These are phyloP conservation scores for Proteromonas lacertae DNA, from an alignment of 352 stramenopile species.

Conservation along the genomic window DNA sequence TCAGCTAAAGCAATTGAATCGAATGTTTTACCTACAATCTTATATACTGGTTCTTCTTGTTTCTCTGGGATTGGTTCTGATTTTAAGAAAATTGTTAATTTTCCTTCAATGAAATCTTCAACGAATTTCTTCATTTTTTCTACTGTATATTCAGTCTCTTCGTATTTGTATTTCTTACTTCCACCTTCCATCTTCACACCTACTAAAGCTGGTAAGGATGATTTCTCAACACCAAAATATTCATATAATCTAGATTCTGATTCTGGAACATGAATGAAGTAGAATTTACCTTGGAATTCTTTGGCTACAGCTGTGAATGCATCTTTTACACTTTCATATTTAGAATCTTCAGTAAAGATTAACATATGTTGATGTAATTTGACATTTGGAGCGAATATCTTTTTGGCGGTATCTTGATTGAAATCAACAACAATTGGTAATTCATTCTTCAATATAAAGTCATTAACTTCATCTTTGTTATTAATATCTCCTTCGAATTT, in stretches of 20 bases:
- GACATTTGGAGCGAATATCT: constrained; percentile 48
- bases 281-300: constrained; percentile 22
- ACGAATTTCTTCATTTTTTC: constrained; percentile 29
- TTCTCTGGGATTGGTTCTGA: constrained; percentile 48
- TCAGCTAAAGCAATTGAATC: constrained; percentile 35
- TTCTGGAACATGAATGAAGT: constrained; percentile 42
- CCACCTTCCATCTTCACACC: constrained; percentile 43
- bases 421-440: constrained; percentile 52
- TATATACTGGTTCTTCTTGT: constrained; percentile 41
- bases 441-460: constrained; percentile 32
- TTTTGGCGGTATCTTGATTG: constrained; percentile 37
- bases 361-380: constrained; percentile 29
- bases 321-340: constrained; percentile 20
- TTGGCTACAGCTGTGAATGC: constrained; percentile 6
- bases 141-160: constrained; percentile 10
- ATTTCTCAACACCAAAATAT: constrained; percentile 52
- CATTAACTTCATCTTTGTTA: constrained; percentile 13
- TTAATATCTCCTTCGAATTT: constrained; percentile 1
- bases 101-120: constrained; percentile 31
- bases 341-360: constrained; percentile 25
- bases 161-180: constrained; percentile 61
- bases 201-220: constrained; percentile 35
- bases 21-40: constrained; percentile 60
- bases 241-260: constrained; percentile 51
- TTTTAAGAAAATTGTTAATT: constrained; percentile 52